These are phyloP conservation scores for Nigrograna mackinnonii DNA, from an alignment of 2,329 filamentous ascomycete genomes.

Conservation along the genomic window DNA sequence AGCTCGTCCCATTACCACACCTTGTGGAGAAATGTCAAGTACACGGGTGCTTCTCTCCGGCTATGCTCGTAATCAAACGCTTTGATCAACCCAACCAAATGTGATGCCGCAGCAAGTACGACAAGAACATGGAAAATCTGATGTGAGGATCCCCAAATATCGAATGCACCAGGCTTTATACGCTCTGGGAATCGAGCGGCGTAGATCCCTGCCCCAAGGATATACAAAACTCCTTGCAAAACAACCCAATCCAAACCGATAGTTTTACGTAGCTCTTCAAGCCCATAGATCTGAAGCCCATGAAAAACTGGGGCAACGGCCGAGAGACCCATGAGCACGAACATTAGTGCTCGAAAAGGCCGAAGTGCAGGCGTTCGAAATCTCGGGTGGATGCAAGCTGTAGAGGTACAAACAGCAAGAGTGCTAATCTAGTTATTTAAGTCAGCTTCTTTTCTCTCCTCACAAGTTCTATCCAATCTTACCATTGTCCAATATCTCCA, in stretches of 20 bases:
- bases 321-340: constrained; percentile 82
- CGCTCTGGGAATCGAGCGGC: constrained; percentile 86
- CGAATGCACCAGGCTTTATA: constrained; percentile 75
- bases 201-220: constrained; percentile 83
- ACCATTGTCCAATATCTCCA: constrained; percentile 76
- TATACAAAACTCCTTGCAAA: constrained; percentile 80
- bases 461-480: too few relatives aligned
- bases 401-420: constrained; percentile 75
- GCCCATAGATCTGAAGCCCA: constrained; percentile 69
- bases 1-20: constrained; percentile 13
- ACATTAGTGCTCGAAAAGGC: constrained; percentile 86
- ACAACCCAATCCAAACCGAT: constrained; percentile 84
- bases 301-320: constrained; percentile 84
- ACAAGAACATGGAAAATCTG: constrained; percentile 96
- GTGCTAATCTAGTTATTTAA: constrained; percentile 66
- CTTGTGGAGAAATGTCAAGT: constrained; percentile 15
- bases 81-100: constrained; percentile 78
- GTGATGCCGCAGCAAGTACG: constrained; percentile 76
- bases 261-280: constrained; percentile 65
- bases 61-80: constrained; percentile 87
- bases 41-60: constrained; percentile 15
- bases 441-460: neutral
- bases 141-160: constrained; percentile 91
- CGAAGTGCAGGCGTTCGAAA: constrained; percentile 86
- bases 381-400: constrained; percentile 76